Evolutionary conservation across 441 rosid species (phyloP), one percentile per base, ranked within the genome.

Genomic region (Croton setiger): DNA sequence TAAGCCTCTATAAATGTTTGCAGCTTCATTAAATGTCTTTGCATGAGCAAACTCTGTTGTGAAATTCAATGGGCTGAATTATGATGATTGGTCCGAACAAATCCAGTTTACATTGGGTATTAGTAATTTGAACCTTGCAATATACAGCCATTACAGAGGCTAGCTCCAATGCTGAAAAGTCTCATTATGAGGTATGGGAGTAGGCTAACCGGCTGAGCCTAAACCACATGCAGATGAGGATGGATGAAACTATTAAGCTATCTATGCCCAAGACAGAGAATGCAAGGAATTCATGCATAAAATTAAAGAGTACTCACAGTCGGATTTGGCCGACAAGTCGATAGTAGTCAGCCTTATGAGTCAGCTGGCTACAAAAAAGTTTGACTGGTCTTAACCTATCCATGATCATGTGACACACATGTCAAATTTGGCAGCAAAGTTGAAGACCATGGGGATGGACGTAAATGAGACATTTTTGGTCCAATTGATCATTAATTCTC

Each of bases 221-320:
- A 41, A 68, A 58, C 41, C 43, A 57, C 23, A 56, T 68, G 43
- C 5, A 23, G 6, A 68, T 68, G 64, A 35, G 21, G 12, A 66
- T 51, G 12, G 44, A 27, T 21, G 60, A 66, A 66, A 66, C 51
- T 35, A 15, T 47, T 0, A 66, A 66, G 53, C 13, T 11, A 33
- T 49, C 18, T 4, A 49, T 49, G 21, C n/a, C 54, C 54, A 49
- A 49, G 2, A 14, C 21, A 1, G 21, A 66, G 7, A 6, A 66
- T 51, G 69, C 47, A 4, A 15, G 31, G 69, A 66, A 18, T 66
- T 31, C 0, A 66, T 51, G 59, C 4, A 23, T 7, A 63, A 21
- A 15, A 44, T 47, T 36, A 21, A 63, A 17, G 67, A 63, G 23
- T 63, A 63, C 35, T 63, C 17, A 2, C 67, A 63, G 20, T 44